A percentile compares a stretch with the other conserved stretches of the same genome.
These are phyloP conservation scores for Xylaria flabelliformis DNA, from an alignment of 495 filamentous ascomycete species.

Conservation along the genomic window DNA sequence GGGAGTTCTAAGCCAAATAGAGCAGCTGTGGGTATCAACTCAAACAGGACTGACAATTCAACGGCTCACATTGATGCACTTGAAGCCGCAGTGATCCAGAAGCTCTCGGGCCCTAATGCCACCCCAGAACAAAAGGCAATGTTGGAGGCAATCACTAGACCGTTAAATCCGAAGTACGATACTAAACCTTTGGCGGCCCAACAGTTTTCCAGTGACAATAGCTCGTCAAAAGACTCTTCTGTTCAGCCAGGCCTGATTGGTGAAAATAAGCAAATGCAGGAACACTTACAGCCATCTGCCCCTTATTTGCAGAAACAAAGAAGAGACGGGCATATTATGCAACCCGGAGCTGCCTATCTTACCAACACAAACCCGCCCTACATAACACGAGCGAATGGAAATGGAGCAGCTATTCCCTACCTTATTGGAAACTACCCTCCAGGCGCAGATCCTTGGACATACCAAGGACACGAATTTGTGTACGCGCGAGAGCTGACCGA, in stretches of 20 bases:
- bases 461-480: constrained; percentile 47
- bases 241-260: background rate
- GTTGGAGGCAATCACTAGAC: constrained; percentile 26
- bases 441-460: constrained; percentile 43
- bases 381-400: constrained; percentile 3
- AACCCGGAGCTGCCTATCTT: background rate
- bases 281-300: background rate
- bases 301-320: constrained; percentile 6
- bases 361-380: constrained; percentile 4
- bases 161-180: constrained; percentile 35
- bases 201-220: constrained; percentile 18
- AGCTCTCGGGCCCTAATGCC: constrained; percentile 20
- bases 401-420: constrained; percentile 42
- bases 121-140: constrained; percentile 15
- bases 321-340: constrained; percentile 9
- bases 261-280: background rate
- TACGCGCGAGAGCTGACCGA: constrained; percentile 56
- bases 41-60: constrained; percentile 25
- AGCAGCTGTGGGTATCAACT: constrained; percentile 32
- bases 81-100: constrained; percentile 31
- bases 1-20: constrained; percentile 18
- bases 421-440: constrained; percentile 52
- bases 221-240: constrained; percentile 16
- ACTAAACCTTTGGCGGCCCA: constrained; percentile 31
- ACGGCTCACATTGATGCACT: constrained; percentile 26